Base-by-base conservation (phyloP, 2,329 filamentous ascomycete species). In the Tolypocladium endophyticum region DNA sequence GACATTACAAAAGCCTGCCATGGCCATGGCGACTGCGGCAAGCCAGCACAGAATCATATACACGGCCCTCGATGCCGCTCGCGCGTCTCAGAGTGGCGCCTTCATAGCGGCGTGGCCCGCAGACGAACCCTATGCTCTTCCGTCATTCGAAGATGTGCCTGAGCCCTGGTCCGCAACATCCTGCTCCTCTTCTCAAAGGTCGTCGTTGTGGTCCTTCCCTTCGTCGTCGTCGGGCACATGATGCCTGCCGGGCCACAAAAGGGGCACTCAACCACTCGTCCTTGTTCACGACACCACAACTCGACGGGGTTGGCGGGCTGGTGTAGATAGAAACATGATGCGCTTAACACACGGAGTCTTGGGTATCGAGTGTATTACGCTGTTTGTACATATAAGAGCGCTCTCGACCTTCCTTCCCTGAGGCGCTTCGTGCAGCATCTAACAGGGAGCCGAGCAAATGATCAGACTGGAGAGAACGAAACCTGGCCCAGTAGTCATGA, bases 61-160 rank as follows among this genome's bases (percentile, higher is more conserved):
- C 58, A 65, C 68, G 16, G 61, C 68, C 14, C 47, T 60, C 33
- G 64, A 68, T 14, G 69, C 69, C 4, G 69, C 66, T 11, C 55
- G 60, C 14, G 66, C 64, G 35, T 58, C 63, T 14, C 61, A 60
- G 16, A 58, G 59, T 33, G 69, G 69, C 52, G 69, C 69, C 23
- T 67, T 61, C 36, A 61, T 71, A 30, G 64, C 64, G 18, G 67
- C 69, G 33, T 70, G 69, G 70, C 69, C 69, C 0, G 56, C 64
- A 28, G 67, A 68, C 45, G 67, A 71, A 62, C 62, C 64, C 5
- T 66, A 58, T 38, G 47, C 38, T 25, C 63, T 60, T 47, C 60
- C 57, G 28, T 33, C 57, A 54, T 43, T 60, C 35, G 58, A 56
- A 55, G 35, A 55, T 25, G n/a, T 55, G 16, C 18, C 53, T 14